These are phyloP conservation scores for Carex myosuroides DNA, from an alignment of 176 grass and related monocot species.

Conservation along the genomic window DNA sequence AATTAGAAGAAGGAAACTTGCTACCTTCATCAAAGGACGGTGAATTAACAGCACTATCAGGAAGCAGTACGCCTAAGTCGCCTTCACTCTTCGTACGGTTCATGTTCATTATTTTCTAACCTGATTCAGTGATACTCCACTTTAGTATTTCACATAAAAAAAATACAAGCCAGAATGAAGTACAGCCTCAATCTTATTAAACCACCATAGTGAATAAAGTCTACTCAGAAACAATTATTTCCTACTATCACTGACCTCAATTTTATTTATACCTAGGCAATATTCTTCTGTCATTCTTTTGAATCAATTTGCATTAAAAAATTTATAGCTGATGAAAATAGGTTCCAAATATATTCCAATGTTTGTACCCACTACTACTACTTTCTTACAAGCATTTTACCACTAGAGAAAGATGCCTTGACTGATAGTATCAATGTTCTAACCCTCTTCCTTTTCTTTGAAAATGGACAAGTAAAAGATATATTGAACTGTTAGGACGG, in stretches of 20 bases:
- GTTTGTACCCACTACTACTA: not conserved
- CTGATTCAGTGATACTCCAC: not conserved
- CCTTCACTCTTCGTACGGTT: slow-evolving; percentile 18
- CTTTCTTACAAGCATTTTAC: slow-evolving; percentile 2
- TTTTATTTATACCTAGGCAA: not conserved
- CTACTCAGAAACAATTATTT: not conserved
- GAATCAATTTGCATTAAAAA: not conserved
- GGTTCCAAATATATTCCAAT: not conserved
- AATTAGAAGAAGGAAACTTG: not conserved
- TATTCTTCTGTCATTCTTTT: not conserved
- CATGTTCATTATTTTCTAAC: slow-evolving; percentile 1
- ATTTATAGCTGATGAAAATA: not conserved
- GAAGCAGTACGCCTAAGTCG: slow-evolving; percentile 16
- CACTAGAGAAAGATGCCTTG: slow-evolving; percentile 13
- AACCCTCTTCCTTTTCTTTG: not conserved
- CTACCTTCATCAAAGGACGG: slow-evolving; percentile 27
- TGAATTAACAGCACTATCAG: slow-evolving; percentile 18
- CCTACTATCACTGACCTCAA: not conserved
- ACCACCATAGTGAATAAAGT: not conserved
- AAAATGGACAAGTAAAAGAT: not conserved
- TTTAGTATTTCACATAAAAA: not conserved
- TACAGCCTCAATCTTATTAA: not conserved
- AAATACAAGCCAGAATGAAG: not conserved
- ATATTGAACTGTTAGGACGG: not conserved
- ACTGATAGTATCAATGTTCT: not conserved